phyloP scores from a whole-genome alignment of 768 basidiomycete species.

The Suillus placidus region DNA sequence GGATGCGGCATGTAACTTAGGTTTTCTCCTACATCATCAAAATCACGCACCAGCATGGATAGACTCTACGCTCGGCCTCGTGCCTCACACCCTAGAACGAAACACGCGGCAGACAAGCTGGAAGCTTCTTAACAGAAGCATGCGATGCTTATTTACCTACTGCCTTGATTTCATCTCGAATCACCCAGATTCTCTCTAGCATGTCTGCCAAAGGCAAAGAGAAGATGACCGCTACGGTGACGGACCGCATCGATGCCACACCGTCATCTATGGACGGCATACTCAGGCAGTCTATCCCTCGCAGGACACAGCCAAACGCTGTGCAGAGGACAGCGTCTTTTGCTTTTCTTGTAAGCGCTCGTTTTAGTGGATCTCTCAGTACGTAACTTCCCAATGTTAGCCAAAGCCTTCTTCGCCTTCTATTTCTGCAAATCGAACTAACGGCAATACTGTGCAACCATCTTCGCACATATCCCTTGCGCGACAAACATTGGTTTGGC shows the following conservation, averaged over 20 bases:
- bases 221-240: not conserved
- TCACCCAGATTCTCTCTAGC: constrained; percentile 2
- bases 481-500: constrained; percentile 20
- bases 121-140: constrained; percentile 5
- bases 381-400: not conserved
- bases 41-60: not conserved
- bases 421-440: constrained; percentile 12
- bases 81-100: constrained; percentile 1
- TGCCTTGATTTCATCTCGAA: constrained; percentile 3
- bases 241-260: not conserved
- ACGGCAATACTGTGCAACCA: constrained; percentile 6
- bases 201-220: constrained; percentile 11
- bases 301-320: not conserved
- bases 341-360: constrained; percentile 5
- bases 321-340: constrained; percentile 1
- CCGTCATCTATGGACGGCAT: not conserved
- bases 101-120: constrained; percentile 1
- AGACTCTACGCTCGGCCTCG: constrained; percentile 1
- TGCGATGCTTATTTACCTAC: not conserved
- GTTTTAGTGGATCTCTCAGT: not conserved
- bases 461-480: constrained; percentile 12
- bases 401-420: constrained; percentile 15
- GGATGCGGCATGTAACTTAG: constrained; percentile 1
- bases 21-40: not conserved
- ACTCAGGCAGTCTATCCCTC: not conserved